Percentiles rank a stretch among this genome's conserved stretches.
These are phyloP conservation scores for Falciphora oryzae DNA, from an alignment of 2,329 filamentous ascomycete species.

Conservation along the genomic window DNA sequence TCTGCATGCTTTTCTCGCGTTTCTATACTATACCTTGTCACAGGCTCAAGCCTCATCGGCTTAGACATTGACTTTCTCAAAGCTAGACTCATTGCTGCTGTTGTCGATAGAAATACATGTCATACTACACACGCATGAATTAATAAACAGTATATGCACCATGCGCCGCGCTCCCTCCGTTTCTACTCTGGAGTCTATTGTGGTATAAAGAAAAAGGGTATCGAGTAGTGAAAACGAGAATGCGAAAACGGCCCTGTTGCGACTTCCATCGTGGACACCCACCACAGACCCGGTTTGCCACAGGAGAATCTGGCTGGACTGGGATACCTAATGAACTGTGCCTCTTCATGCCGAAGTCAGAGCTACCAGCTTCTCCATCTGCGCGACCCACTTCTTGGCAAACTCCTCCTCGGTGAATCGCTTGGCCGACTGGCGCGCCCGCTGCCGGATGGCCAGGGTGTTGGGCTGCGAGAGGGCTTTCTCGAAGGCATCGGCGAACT, in stretches of 20 bases:
- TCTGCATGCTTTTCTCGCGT: not conserved
- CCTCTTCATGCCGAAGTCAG: constrained; percentile 8
- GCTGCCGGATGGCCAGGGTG: constrained; percentile 64
- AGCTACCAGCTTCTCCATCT: constrained; percentile 67
- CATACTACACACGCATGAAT: not conserved
- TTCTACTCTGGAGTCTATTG: not conserved
- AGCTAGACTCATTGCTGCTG: not conserved
- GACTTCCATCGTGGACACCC: not conserved
- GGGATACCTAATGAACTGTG: not conserved
- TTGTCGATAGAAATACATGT: not conserved
- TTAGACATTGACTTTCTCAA: not conserved
- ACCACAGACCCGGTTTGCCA: not conserved
- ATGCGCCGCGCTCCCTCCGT: not conserved
- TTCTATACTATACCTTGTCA: not conserved
- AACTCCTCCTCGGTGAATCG: constrained; percentile 89
- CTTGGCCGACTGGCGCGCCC: constrained; percentile 72
- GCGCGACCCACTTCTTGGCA: constrained; percentile 66
- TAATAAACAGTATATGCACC: not conserved
- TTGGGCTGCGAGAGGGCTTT: constrained; percentile 69
- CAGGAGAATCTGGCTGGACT: no score
- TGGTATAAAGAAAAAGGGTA: not conserved
- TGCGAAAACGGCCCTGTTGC: not conserved
- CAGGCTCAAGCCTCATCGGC: no score
- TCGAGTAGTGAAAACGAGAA: not conserved
- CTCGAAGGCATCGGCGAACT: constrained; percentile 78